Evolutionary conservation across 2,329 filamentous ascomycete species (phyloP).

Genomic region (Ophiostoma australiae): DNA sequence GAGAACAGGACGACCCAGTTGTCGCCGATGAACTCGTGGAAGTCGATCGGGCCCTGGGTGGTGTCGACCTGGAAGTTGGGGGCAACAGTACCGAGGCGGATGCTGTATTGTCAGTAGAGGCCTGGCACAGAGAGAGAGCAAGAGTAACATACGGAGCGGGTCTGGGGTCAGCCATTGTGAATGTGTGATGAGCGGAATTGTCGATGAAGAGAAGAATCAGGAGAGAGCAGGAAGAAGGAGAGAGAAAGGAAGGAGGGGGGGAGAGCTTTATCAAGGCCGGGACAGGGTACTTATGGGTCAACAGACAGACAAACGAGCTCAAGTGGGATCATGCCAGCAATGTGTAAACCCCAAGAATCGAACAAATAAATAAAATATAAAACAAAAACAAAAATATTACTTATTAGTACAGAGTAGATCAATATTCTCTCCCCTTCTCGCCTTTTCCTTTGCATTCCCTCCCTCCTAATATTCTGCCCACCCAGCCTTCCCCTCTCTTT

Average conservation of each 20-base stretch:
- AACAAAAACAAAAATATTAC: background rate
- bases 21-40: slow-evolving; percentile 75
- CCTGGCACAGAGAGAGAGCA: background rate
- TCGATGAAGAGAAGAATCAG: background rate
- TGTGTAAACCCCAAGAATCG: background rate
- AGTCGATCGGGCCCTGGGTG: slow-evolving; percentile 71
- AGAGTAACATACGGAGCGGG: slow-evolving; percentile 34
- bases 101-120: slow-evolving; percentile 36
- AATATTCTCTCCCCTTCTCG: slow-evolving; percentile 12
- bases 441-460: background rate
- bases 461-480: background rate
- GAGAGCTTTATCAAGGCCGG: slow-evolving; percentile 9
- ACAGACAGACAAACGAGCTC: background rate
- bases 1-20: slow-evolving; percentile 81
- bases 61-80: slow-evolving; percentile 83
- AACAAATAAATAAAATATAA: background rate
- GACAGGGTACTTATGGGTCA: background rate
- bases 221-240: background rate
- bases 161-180: slow-evolving; percentile 36
- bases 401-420: too few species aligned
- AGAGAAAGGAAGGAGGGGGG: background rate
- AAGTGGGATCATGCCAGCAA: slow-evolving; percentile 6
- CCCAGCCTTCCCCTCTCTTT: background rate
- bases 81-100: slow-evolving; percentile 62
- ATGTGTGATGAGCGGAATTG: slow-evolving; percentile 14